Percentiles rank a stretch among this genome's conserved stretches.
Evolutionary conservation across 148 eudicot genomes (phyloP).

Genomic region (Mesembryanthemum crystallinum): DNA sequence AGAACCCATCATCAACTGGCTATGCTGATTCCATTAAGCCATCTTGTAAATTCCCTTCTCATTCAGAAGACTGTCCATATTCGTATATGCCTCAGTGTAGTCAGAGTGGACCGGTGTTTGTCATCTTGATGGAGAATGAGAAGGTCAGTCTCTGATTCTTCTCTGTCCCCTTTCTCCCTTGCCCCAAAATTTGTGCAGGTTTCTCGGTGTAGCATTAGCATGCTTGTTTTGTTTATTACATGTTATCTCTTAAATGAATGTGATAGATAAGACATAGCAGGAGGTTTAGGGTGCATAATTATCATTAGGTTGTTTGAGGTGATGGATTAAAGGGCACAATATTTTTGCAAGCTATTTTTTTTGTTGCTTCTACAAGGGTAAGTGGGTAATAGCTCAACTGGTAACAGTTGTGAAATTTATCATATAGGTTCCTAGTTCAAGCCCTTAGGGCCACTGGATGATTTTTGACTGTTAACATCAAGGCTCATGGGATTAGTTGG

Average conservation of each 20-base stretch:
- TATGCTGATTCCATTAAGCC: constrained; percentile 48
- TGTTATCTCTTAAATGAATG: not conserved
- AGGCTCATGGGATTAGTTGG: too few species aligned
- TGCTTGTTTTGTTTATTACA: not conserved
- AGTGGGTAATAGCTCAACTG: too few species aligned
- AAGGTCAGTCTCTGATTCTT: constrained; percentile 51
- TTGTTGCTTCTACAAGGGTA: too few species aligned
- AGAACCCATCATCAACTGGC: constrained; percentile 40
- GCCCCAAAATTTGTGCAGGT: too few species aligned
- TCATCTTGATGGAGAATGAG: constrained; percentile 84
- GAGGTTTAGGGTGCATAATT: not conserved
- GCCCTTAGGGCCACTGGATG: too few species aligned
- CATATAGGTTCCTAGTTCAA: too few species aligned
- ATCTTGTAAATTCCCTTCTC: constrained; percentile 78
- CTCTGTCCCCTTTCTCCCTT: not conserved
- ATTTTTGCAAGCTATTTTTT: too few species aligned
- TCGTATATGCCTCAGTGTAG: constrained; percentile 55
- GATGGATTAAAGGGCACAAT: not conserved
- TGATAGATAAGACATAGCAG: not conserved
- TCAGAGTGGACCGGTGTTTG: constrained; percentile 73
- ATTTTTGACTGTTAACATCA: too few species aligned
- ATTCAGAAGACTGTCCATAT: constrained; percentile 73
- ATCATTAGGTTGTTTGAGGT: not conserved
- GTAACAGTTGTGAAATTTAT: too few species aligned
- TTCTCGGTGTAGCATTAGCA: too few species aligned